Evolutionary conservation across 225 moss, liverwort and hornwort species (phyloP).

Genomic region (Physcomitrium patens): DNA sequence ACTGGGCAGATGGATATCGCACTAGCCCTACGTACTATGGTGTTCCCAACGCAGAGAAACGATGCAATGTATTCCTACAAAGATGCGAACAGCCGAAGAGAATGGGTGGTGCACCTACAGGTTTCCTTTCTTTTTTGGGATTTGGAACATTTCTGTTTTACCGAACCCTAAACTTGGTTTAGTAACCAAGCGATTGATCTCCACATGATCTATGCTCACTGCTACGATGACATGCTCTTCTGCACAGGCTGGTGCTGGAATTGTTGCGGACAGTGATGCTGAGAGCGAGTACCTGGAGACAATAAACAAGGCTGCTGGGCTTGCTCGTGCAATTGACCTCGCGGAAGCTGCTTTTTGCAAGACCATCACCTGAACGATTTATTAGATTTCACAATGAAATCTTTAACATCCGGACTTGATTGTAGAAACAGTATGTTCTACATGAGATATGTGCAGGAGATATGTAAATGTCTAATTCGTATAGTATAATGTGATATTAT

Average conservation of each 20-base stretch:
- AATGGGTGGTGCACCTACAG: constrained; percentile 92
- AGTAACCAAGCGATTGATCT: neutral
- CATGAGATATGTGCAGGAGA: too few relatives aligned
- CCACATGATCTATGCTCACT: neutral
- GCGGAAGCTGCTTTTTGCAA: constrained; percentile 84
- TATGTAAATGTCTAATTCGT: too few relatives aligned
- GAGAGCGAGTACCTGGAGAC: constrained; percentile 86
- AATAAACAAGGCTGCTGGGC: constrained; percentile 85
- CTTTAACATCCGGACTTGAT: neutral
- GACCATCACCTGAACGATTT: constrained; percentile 18
- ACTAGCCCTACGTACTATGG: constrained; percentile 86
- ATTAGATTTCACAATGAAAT: too few relatives aligned
- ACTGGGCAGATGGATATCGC: constrained; percentile 92
- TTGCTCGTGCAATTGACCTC: constrained; percentile 89
- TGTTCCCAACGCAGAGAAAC: constrained; percentile 80
- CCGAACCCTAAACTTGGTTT: neutral
- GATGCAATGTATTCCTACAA: constrained; percentile 90
- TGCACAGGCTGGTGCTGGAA: constrained; percentile 84
- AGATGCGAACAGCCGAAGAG: constrained; percentile 58
- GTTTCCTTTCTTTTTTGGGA: neutral
- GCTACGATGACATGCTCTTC: neutral
- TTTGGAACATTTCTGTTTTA: neutral
- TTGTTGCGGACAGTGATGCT: constrained; percentile 98
- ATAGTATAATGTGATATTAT: too few relatives aligned
- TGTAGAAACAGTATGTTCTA: neutral